Evolutionary conservation across 305 asterid species (phyloP), one percentile per base, ranked within the genome.

Genomic region (Rubia occidens): DNA sequence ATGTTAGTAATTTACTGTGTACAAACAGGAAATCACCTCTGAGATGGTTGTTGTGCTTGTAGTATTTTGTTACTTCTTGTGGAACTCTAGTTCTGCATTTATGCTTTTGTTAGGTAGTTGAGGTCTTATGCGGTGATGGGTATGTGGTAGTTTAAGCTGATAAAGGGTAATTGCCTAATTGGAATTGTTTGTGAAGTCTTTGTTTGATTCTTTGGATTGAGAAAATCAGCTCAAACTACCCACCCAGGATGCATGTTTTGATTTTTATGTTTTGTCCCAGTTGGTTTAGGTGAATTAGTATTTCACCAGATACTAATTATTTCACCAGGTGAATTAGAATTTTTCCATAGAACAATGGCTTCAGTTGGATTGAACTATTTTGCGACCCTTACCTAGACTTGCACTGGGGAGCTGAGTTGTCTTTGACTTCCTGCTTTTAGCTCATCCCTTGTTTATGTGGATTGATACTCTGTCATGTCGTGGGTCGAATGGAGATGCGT

Each of bases 381-480:
- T 18, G 6, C 21, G 56, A 40, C 15, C 40, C 64, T 60, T 24
- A 17, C 13, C 42, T 32, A 32, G 37, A 32, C 59, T 20, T 44
- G 51, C 51, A 49, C 56, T n/a, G 6, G 37, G 39, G 37, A n/a
- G 8, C 14, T 71, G 24, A 3, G 40, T 6, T 6, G 71, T 45
- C 61, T 49, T 44, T 61, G 29, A n/a, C 10, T n/a, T 72, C 66
- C 65, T 72, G 32, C 42, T 53, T 29, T 53, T 64, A 11, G 4
- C 66, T 26, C 39, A 51, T 44, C 21, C 18, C 5, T 61, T 62
- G 18, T 62, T 62, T 60, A n/a, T 60, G 17, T 60, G 18, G 42
- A 29, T 11, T n/a, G 32, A 55, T 8, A 3, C 37, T 53, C 58
- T 44, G 55, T 43, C 66, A 42, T 17, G 2, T 32, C 11, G 40